phyloP scores from a whole-genome alignment of 202 grass and related monocot genomes.

The Panicum hallii region DNA sequence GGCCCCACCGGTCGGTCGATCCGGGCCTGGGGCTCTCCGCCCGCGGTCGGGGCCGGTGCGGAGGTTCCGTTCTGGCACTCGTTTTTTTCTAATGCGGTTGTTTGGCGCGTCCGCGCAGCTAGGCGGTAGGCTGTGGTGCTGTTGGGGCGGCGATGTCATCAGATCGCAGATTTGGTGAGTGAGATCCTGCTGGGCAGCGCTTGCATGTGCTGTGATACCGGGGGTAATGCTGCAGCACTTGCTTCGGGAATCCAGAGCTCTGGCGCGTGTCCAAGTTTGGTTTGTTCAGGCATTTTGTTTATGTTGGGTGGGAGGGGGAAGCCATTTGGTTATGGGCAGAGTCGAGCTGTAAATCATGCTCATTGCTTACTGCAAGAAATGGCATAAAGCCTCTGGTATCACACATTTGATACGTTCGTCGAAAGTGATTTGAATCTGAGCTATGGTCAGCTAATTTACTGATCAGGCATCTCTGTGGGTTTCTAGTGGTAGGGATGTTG shows the following conservation, averaged over 20 bases:
- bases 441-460: neutral
- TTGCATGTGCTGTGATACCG: neutral
- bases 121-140: neutral
- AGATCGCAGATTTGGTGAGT: slow-evolving; percentile 29
- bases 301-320: neutral
- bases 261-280: neutral
- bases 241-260: neutral
- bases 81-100: slow-evolving; percentile 2
- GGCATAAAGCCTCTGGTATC: neutral
- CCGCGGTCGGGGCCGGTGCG: neutral
- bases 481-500: neutral
- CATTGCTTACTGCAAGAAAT: neutral
- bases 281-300: neutral
- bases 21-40: neutral
- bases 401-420: neutral
- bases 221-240: neutral
- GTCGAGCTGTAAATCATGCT: neutral
- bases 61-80: neutral
- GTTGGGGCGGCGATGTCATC: slow-evolving; percentile 7
- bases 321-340: neutral
- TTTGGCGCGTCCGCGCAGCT: neutral
- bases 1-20: neutral
- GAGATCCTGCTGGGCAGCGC: neutral
- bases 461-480: neutral
- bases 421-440: neutral